Evolutionary conservation across 768 basidiomycete genomes (phyloP), one percentile per base, ranked within the genome.

Genomic region (Mycena venus): DNA sequence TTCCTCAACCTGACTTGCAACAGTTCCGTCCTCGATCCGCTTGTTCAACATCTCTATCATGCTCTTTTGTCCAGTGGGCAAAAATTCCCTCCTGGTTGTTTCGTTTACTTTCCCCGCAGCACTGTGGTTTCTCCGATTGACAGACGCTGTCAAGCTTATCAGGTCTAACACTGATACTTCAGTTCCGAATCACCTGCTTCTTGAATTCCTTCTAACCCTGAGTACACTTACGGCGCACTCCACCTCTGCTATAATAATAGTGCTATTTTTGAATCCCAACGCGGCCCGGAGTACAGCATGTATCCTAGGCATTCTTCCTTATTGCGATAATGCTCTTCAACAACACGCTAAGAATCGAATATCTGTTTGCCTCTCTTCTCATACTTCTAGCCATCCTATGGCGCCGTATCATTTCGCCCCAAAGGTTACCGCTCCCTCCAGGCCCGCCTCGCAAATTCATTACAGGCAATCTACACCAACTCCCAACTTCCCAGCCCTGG

Each of bases 381-480:
- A 31, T 73, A 12, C 10, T 56, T n/a, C 21, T 67, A 27, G 49
- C n/a, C 25, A 1, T 74, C 21, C 23, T 69, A 36, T 62, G 55
- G 31, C 72, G 68, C 15, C 25, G 53, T 19, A 34, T 68, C 27
- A 31, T 25, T n/a, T 29, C 32, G 23, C n/a, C 68, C 17, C 12
- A 32, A 27, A 36, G 49, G 5, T 66, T 75, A 0, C 74, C 56
- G 4, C 77, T 81, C 21, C 83, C 83, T 23, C 82, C 81, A 2
- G 83, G 81, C 21, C 83, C 83, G 0, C 75, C 72, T 23, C 73
- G 58, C 29, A 73, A 59, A 31, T 78, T 78, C 36, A 47, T 82
- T 4, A 76, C 75, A 14, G 80, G 80, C 4, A 83, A 83, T 42
- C 68, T 81, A 15, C 78, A 79, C 53, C 80, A 82, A 47, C 51